Base-by-base conservation (phyloP, 176 grass and related monocot species). In the Eragrostis nindensis region DNA sequence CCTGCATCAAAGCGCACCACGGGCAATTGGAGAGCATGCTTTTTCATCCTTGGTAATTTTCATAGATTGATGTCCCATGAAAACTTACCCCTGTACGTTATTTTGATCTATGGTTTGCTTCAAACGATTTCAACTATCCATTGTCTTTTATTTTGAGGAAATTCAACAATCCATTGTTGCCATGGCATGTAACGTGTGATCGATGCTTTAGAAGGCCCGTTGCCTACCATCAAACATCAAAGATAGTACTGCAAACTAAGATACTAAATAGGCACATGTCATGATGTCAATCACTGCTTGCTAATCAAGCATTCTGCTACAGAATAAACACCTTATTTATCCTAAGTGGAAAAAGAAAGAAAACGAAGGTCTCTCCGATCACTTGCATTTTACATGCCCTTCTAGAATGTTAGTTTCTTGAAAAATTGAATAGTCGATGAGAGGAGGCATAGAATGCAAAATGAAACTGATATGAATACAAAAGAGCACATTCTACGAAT, bases 1-100 rank as follows among this genome's bases (percentile, higher is more conserved):
- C 86, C 89, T 75, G 83, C 85, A 38, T 53, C 61, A 44, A 91
- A 88, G 86, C 39, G 29, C 8, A 27, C 64, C 46, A 91, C 92
- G 9, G 92, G 92, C 53, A 84, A 91, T 74, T 91, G 92, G 92
- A 85, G 77, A 75, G 86, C 92, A 17, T 92, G 86, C 49, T 72
- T 62, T 42, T 92, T 86, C 83, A 94, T 94, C 72, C 75, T 91
- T 83, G 92, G 92, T 86, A 84, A 13, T 71, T 73, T 66, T 45
- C 45, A 13, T 1, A 24, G 22, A 4, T 11, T 59, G n/a, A 5
- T 61, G 22, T n/a, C 26, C 24, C 22, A 5, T 13, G 26, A 60
- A 25, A 60, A 38, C 18, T 17, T 21, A 48, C 38, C 18, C 15
- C 22, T 62, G 38, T 24, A 26, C 11, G 29, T 36, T 40, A 2